Percentiles rank a stretch among this genome's conserved stretches.
Evolutionary conservation across 306 rosid genomes (phyloP).

Genomic region (Hylodesmum podocarpum): DNA sequence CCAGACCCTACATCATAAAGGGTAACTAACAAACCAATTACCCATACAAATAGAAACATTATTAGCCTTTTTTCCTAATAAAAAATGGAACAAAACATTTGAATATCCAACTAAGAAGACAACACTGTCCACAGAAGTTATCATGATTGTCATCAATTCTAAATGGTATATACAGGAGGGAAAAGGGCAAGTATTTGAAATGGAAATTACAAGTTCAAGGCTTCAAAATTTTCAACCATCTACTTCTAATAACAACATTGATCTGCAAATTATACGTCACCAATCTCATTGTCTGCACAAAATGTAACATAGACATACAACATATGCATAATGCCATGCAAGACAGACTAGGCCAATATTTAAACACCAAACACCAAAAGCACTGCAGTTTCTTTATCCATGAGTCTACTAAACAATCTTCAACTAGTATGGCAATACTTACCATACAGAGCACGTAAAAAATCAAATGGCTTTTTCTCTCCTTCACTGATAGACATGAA

Average conservation of each 20-base stretch:
- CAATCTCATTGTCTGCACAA: neutral
- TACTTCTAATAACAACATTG: neutral
- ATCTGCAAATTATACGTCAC: neutral
- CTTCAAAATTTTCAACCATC: neutral
- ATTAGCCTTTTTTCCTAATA: neutral
- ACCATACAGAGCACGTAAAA: slow-evolving; percentile 45
- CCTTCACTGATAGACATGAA: slow-evolving; percentile 38
- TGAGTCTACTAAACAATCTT: slow-evolving; percentile 1
- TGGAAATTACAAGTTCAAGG: neutral
- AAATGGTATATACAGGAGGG: neutral
- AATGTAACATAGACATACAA: neutral
- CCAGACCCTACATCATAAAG: neutral
- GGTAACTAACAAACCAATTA: too few relatives aligned
- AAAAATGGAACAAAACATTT: neutral
- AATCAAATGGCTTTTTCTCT: slow-evolving; percentile 46
- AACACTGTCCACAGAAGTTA: neutral
- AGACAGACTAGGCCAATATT: neutral
- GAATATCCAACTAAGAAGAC: slow-evolving; percentile 32
- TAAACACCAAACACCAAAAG: neutral
- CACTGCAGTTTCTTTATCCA: neutral
- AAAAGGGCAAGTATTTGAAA: neutral
- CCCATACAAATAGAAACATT: neutral
- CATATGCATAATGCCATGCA: neutral
- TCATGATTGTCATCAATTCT: neutral
- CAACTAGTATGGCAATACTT: neutral